Evolutionary conservation across 2,329 filamentous ascomycete species (phyloP), one percentile per base, ranked within the genome.

Genomic region (Magnaporthiopsis incrustans): DNA sequence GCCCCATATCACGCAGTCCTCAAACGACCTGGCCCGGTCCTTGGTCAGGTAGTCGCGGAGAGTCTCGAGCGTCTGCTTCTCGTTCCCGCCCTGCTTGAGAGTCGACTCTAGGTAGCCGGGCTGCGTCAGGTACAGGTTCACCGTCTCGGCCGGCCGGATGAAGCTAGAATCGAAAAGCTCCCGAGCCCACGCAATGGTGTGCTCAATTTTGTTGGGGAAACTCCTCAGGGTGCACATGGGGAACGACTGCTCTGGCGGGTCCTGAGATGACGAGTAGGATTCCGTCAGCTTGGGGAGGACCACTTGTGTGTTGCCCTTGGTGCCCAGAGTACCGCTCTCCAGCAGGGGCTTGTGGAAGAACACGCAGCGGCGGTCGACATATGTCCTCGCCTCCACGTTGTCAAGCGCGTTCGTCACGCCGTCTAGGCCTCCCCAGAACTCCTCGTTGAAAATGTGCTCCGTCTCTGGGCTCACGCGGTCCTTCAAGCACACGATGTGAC

Each of bases 241-340:
- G 83, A 99, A 98, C 1, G 95, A 96, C 79, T 97, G 92, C 82
- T 99, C 96, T 0, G 95, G 95, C 1, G 95, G 95, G 75, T 99
- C 96, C 75, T 97, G 94, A 26, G 95, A 98, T 4, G 81, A 83
- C 0, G 95, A 97, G 80, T 99, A 99, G 1, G 95, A 98, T 77
- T 99, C 96, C 0, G 95, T 98, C 67, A 97, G 79, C 70, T 87
- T 85, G 14, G 95, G 96, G 65, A 99, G 84, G 61, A 99, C 88
- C 66, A 99, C 95, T 73, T 99, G 95, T 8, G 92, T 97, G 79
- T 99, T 99, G 72, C 95, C 95, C 82, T 99, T 99, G 65, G 96
- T 98, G 62, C 95, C 95, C n/a, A 99, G 85, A 50, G 95, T 99
- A 68, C 95, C 95, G 73, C 93, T 97, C 81, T 99, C 95, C 12